Evolutionary conservation across 2,329 filamentous ascomycete genomes (phyloP).

Genomic region (Colletotrichum eleusines): DNA sequence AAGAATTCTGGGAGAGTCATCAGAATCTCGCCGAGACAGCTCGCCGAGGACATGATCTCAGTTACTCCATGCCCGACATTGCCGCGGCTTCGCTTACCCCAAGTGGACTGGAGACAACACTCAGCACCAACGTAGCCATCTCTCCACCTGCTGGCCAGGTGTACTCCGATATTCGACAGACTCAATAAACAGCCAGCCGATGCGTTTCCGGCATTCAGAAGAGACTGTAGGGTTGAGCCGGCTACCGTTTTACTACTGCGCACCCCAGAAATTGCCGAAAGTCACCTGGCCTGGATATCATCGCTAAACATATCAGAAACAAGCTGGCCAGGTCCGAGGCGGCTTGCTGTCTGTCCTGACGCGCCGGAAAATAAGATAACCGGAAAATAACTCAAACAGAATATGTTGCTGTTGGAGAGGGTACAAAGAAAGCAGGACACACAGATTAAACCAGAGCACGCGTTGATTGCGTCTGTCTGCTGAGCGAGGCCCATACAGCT

Average conservation of each 20-base stretch:
- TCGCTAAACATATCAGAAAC: not conserved
- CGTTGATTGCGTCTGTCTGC: not conserved
- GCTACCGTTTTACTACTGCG: not conserved
- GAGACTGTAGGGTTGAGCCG: too few species aligned
- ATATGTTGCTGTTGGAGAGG: not conserved
- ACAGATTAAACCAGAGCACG: not conserved
- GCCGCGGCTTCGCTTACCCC: not conserved
- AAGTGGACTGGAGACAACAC: not conserved
- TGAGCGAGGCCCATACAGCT: not conserved
- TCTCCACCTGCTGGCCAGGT: not conserved
- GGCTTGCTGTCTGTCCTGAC: not conserved
- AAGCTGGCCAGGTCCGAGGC: not conserved
- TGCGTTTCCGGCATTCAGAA: too few species aligned
- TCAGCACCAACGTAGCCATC: not conserved
- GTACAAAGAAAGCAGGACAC: not conserved
- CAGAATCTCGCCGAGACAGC: not conserved
- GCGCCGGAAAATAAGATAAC: too few species aligned
- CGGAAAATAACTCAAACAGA: not conserved
- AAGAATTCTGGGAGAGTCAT: conserved; percentile 1
- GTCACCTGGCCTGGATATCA: not conserved
- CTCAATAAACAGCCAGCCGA: too few species aligned
- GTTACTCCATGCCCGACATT: not conserved
- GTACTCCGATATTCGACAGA: not conserved
- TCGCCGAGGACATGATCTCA: too few species aligned
- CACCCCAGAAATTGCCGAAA: not conserved